Base-by-base conservation (phyloP, 2,329 filamentous ascomycete genomes). In the Penicillium oxalicum region DNA sequence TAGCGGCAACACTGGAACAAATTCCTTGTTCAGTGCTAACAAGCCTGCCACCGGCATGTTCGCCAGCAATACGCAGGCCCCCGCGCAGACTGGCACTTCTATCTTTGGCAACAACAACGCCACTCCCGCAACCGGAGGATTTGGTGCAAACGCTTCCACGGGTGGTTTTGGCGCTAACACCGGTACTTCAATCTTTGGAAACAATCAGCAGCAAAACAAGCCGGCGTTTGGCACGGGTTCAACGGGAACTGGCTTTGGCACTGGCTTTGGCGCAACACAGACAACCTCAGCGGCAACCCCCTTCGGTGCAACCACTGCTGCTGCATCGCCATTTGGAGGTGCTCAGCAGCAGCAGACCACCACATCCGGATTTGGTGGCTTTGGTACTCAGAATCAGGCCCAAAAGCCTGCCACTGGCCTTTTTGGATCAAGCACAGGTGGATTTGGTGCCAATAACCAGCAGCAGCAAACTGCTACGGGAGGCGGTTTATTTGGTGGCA, bases 401-500 rank as follows among this genome's bases (percentile, higher is more conserved):
- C 72, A 73, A 47, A 63, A 60, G 26, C 54, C 55, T 28, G 44
- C 8, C 11, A 28, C 25, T 8, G 37, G 44, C 4, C 48, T 61
- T n/a, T 65, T 66, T 48, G 70, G 65, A 47, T 8, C 7, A 8
- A 69, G 61, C 28, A 75, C 77, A 58, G 73, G 73, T 33, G 61
- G 64, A 2, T 74, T 74, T 48, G 72, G 72, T 18, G 63, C 49
- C 24, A 68, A 69, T 50, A 70, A 66, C 28, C 68, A 73, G 51
- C 71, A 75, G 51, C 69, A 75, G 47, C 58, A 68, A 43, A 58
- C 58, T n/a, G 58, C 63, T 44, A 47, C 55, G 18, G 18, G 18
- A 38, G 64, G 68, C 40, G 29, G 29, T 8, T 56, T 77, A 1
- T 79, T 81, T 42, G 77, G 77, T 42, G 77, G 77, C 18, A 56